These are phyloP conservation scores for Rhodotorula sp. DNA, from an alignment of 1,284 basidiomycete genomes.

Conservation along the genomic window DNA sequence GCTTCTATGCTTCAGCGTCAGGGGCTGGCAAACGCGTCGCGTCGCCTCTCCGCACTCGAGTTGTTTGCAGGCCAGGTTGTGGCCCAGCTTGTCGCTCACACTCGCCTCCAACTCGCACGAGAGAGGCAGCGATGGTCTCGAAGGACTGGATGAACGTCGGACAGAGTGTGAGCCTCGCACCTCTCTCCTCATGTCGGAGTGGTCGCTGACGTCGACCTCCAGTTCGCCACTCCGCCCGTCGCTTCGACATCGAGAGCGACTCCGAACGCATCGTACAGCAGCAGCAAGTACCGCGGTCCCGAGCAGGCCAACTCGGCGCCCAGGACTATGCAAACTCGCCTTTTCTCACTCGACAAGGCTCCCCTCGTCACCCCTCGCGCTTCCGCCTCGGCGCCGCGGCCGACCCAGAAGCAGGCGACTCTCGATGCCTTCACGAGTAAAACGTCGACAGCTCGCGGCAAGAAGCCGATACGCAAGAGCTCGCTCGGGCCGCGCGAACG, in stretches of 20 bases:
- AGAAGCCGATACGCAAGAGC: neutral
- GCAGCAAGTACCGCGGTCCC: neutral
- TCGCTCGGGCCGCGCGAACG: neutral
- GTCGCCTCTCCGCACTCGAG: too few species aligned
- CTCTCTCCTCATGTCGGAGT: neutral
- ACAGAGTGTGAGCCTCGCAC: neutral
- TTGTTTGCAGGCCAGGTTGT: too few species aligned
- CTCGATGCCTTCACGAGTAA: neutral
- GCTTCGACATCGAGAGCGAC: neutral
- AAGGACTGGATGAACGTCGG: neutral
- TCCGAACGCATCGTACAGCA: neutral
- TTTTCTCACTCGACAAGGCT: constrained; percentile 9
- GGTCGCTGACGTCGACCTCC: neutral
- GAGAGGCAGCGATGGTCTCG: neutral
- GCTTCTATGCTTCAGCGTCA: too few species aligned
- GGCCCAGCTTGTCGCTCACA: neutral
- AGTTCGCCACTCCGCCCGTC: neutral
- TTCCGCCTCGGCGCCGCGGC: neutral
- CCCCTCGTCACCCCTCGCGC: constrained; percentile 19
- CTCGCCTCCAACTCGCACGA: too few species aligned
- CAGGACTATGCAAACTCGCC: neutral
- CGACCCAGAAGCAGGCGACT: neutral
- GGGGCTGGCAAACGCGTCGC: too few species aligned
- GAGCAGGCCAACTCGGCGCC: neutral
- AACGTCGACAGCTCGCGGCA: neutral